Conservation (phyloP, 2,329 filamentous ascomycete genomes). For the Trichoderma asperellum region DNA sequence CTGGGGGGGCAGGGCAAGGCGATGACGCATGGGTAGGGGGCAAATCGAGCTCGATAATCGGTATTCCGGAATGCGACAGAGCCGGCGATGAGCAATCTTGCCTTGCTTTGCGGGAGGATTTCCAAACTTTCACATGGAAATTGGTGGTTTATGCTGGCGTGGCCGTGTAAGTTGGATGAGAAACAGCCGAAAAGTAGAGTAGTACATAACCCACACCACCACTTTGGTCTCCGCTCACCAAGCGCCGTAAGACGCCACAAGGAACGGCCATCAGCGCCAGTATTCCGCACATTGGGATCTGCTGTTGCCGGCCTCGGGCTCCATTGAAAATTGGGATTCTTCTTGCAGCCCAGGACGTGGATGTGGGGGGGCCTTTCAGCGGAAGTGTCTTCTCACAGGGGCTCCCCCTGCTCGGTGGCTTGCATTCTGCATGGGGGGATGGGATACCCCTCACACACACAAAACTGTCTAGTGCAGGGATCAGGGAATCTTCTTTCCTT, state of each 20-base stretch:
- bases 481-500: neutral
- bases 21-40: constrained; percentile 25
- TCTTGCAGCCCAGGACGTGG: neutral
- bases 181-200: neutral
- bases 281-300: neutral
- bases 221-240: constrained; percentile 2
- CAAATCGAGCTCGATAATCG: neutral
- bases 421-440: constrained; percentile 11
- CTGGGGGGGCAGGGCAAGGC: neutral
- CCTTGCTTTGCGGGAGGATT: neutral
- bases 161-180: constrained; percentile 10
- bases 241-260: constrained; percentile 17
- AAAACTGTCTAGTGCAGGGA: neutral
- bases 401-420: constrained; percentile 14
- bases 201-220: constrained; percentile 9
- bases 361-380: neutral
- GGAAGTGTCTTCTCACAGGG: neutral
- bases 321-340: neutral
- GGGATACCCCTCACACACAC: constrained; percentile 16
- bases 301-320: neutral
- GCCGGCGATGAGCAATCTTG: neutral
- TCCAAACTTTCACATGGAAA: constrained; percentile 19
- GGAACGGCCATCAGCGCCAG: neutral
- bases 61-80: neutral
- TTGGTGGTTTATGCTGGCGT: neutral